Conservation (phyloP, 179 eudicot species). For the Actinidia chinensis region DNA sequence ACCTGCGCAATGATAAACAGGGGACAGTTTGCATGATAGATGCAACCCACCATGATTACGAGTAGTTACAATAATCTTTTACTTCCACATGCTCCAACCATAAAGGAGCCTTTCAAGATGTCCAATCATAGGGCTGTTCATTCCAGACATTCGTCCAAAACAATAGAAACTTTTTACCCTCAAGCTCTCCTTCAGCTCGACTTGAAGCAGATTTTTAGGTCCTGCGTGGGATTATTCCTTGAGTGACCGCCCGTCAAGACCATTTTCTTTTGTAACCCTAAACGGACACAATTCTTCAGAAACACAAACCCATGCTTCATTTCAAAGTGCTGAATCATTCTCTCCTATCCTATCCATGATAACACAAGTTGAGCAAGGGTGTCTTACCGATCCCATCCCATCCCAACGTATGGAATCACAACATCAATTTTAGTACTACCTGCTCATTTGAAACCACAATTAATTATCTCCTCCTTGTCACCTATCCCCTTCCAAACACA, state of each 20-base stretch:
- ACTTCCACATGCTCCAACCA: conserved; percentile 10
- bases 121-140: conserved; percentile 20
- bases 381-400: too few relatives aligned
- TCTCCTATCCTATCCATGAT: too few relatives aligned
- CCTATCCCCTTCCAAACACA: too few relatives aligned
- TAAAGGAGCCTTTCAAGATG: neutral
- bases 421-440: too few relatives aligned
- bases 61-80: conserved; percentile 30
- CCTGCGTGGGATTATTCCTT: too few relatives aligned
- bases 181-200: neutral
- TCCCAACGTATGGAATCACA: too few relatives aligned
- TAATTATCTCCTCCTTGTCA: too few relatives aligned
- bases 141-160: conserved; percentile 29
- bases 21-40: conserved; percentile 15
- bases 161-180: conserved; percentile 8
- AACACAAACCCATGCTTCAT: conserved; percentile 20
- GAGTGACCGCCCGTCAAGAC: neutral
- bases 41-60: conserved; percentile 19
- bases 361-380: too few relatives aligned
- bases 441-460: too few relatives aligned
- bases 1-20: neutral
- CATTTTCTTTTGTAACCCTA: neutral
- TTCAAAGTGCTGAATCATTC: too few relatives aligned
- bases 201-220: neutral
- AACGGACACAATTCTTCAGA: conserved; percentile 15